phyloP scores from a whole-genome alignment of 78 protist genomes.

The Dictyostelium capitatum region DNA sequence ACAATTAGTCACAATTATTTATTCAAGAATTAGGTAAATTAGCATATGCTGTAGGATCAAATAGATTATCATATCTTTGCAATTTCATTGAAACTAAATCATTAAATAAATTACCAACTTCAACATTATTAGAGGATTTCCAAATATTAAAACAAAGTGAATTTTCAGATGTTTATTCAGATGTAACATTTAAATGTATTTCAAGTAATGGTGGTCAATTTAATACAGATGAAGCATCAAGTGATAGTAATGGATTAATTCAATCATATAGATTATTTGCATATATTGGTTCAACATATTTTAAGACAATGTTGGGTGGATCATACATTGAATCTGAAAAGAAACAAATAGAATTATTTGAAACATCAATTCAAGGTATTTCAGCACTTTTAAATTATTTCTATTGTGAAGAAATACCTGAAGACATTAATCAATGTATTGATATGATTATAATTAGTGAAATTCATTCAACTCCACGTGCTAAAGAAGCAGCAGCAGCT shows the following conservation, averaged over 20 bases:
- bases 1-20: background rate
- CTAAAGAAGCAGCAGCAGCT: conserved; percentile 23
- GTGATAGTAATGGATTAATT: background rate
- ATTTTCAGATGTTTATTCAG: background rate
- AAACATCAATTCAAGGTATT: background rate
- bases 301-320: conserved; percentile 50
- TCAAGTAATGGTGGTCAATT: background rate
- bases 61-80: conserved; percentile 32
- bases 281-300: conserved; percentile 23
- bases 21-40: conserved; percentile 43
- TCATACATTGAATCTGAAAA: conserved; percentile 10
- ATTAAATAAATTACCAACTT: conserved; percentile 19
- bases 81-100: background rate
- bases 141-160: background rate
- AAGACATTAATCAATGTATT: conserved; percentile 31
- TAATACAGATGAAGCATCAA: background rate
- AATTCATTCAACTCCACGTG: conserved; percentile 39
- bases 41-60: background rate
- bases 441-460: conserved; percentile 16
- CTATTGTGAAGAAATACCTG: conserved; percentile 43
- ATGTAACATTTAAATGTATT: conserved; percentile 10
- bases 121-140: conserved; percentile 35
- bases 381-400: conserved; percentile 10
- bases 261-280: conserved; percentile 37
- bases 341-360: conserved; percentile 8